Base-by-base conservation (phyloP, 2,329 filamentous ascomycete genomes). In the Penicillium sp. region DNA sequence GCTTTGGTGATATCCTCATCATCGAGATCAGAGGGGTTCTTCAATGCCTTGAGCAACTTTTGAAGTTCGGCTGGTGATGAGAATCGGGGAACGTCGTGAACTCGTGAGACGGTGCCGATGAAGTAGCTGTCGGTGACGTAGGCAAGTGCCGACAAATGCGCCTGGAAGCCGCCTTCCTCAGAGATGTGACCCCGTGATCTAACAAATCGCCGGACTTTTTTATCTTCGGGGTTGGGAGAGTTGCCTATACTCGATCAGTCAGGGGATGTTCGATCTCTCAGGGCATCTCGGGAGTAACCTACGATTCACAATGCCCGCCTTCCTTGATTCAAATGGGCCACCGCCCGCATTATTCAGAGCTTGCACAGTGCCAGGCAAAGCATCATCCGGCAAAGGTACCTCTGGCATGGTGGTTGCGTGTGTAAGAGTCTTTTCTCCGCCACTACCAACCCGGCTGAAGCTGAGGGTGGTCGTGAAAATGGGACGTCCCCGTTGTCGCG, bases 391-490 rank as follows among this genome's bases (percentile, higher is more conserved):
- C 31, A 77, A 73, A 47, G 80, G 68, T 55, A 83, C 78, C 31
- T 79, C 69, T 5, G 89, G 88, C 71, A 89, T 81, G 16, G 82
- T 78, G 33, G 81, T 82, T 3, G 87, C 85, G 78, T 97, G 92
- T 56, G 85, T 76, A 4, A 95, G 82, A 43, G 73, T 77, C 65
- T 82, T 76, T 67, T 81, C 78, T 2, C 84, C 83, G 6, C 75
- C 75, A 58, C 76, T 72, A 75, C 78, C 73, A 71, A 89, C 87
- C 18, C 86, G 83, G 71, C 89, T 89, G 74, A 99, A 98, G 63
- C 90, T 95, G 77, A 96, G 87, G 6, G 94, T 99, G 1, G 92
- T 95, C 18, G 94, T 98, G 79, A 98, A 98, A 78, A 99, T 98
- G 71, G 90, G 90, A 60, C 87, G 86, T 10, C 93, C 95, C 41